Evolutionary conservation across 176 grass and related monocot genomes (phyloP), one percentile per base, ranked within the genome.

Genomic region (Bothriochloa decipiens): DNA sequence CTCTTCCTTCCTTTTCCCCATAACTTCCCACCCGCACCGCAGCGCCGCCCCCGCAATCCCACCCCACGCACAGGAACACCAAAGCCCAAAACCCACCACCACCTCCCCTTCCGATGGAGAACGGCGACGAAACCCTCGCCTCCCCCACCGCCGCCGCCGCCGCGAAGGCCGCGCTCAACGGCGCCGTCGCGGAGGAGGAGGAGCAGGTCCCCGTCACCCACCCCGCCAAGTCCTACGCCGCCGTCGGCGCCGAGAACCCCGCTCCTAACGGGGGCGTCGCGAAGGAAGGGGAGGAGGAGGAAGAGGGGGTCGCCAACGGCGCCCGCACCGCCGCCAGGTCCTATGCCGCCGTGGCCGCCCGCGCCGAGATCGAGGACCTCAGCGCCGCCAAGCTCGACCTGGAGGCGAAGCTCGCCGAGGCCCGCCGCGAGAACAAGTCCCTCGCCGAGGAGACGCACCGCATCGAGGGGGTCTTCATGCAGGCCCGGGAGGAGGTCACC

Each of bases 361-460:
- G 15, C 58, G 90, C 83, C 52, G 90, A 89, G 84, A 80, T 89
- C 87, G 52, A 81, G 64, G 80, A 70, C 75, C 87, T 92, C 84
- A 52, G 81, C 75, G 57, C 70, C 64, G 22, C 87, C 42, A 92
- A 86, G 65, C 76, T 15, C 70, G 80, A 84, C 52, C 84, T 89
- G 22, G 81, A 92, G 83, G 83, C 49, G 53, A 82, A 84, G 81
- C 87, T 92, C 76, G 84, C 70, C 8, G 66, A 13, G n/a, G 87
- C 80, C 22, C 13, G 37, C 32, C 57, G 57, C 5, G 84, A 87
- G 84, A 83, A 86, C 70, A 46, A 71, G 83, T 2, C 33, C 57
- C 26, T 77, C 70, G 74, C 84, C 26, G 12, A 57, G n/a, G 75
- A 89, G 42, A 18, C 70, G 9, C 17, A 89, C 87, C n/a, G 65